Conservation (phyloP, 73 alveolate genomes). For the Symbiodinium natans region DNA sequence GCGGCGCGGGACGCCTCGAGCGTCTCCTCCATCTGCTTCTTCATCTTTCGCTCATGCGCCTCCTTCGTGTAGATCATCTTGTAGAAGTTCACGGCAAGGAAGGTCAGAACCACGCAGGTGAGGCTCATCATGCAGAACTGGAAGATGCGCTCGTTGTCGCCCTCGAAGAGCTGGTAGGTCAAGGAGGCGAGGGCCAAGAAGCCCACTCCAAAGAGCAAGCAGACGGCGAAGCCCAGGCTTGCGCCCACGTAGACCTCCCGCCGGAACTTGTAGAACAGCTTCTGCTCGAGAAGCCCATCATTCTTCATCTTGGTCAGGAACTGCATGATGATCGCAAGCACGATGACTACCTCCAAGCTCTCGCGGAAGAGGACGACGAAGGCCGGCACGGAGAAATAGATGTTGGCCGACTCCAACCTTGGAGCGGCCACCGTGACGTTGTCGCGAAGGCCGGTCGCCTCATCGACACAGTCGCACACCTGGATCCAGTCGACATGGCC, state of each 20-base stretch:
- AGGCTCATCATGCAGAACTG: constrained; percentile 74
- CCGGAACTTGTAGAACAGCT: constrained; percentile 54
- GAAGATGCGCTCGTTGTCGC: constrained; percentile 81
- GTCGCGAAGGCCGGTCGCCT: constrained; percentile 20
- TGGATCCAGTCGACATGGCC: constrained; percentile 56
- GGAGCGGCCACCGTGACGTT: constrained; percentile 49
- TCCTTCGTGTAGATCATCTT: constrained; percentile 82
- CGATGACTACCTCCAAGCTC: constrained; percentile 74
- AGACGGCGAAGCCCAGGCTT: constrained; percentile 7
- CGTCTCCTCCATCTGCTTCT: constrained; percentile 45
- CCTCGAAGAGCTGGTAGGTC: constrained; percentile 28
- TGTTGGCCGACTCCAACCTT: constrained; percentile 6
- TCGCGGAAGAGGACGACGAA: constrained; percentile 82
- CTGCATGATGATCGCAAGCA: constrained; percentile 63
- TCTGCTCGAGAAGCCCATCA: constrained; percentile 29
- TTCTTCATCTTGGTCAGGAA: constrained; percentile 32
- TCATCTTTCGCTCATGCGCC: constrained; percentile 78
- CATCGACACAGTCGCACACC: constrained; percentile 68
- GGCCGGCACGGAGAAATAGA: constrained; percentile 73
- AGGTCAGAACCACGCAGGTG: constrained; percentile 29
- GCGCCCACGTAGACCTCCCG: constrained; percentile 37
- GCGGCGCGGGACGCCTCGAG: constrained; percentile 29
- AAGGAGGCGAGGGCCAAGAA: constrained; percentile 63
- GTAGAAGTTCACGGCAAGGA: constrained; percentile 66
- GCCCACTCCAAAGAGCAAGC: constrained; percentile 55